phyloP scores from a whole-genome alignment of 139 green algal genomes.

The Closterium sp. region DNA sequence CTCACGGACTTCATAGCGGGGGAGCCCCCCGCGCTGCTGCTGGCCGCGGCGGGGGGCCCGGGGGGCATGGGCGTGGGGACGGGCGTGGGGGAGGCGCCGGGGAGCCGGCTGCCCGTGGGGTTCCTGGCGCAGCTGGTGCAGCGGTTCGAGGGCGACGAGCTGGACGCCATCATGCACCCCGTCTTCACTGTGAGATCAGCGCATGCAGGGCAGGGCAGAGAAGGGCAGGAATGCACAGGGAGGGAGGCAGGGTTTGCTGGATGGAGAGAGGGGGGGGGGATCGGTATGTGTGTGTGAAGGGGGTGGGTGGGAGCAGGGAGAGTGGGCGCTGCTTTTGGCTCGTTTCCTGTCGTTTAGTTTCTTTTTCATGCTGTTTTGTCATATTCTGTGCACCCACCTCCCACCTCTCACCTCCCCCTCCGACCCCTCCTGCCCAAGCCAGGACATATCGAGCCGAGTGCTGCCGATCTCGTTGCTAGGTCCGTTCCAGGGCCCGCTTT shows the following conservation, averaged over 20 bases:
- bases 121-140: conserved; percentile 79
- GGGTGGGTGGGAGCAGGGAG: not conserved
- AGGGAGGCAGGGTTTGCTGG: not conserved
- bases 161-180: conserved; percentile 62
- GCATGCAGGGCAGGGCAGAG: too few relatives aligned
- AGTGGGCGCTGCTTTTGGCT: not conserved
- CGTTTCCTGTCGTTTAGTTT: not conserved
- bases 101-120: conserved; percentile 61
- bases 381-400: not conserved
- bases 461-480: conserved; percentile 65
- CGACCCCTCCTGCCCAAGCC: not conserved
- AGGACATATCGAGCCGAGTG: conserved; percentile 59
- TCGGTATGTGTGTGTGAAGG: not conserved
- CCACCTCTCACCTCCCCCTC: not conserved
- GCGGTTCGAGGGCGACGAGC: conserved; percentile 69
- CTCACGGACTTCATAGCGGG: conserved; percentile 12
- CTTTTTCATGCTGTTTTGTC: not conserved
- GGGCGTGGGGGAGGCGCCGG: not conserved
- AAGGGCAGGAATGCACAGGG: too few relatives aligned
- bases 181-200: conserved; percentile 51
- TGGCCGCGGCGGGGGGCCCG: not conserved
- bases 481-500: conserved; percentile 63
- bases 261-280: not conserved
- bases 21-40: not conserved
- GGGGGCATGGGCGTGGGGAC: not conserved